phyloP scores from a whole-genome alignment of 257 asterid genomes.

The Craterostigma plantagineum region DNA sequence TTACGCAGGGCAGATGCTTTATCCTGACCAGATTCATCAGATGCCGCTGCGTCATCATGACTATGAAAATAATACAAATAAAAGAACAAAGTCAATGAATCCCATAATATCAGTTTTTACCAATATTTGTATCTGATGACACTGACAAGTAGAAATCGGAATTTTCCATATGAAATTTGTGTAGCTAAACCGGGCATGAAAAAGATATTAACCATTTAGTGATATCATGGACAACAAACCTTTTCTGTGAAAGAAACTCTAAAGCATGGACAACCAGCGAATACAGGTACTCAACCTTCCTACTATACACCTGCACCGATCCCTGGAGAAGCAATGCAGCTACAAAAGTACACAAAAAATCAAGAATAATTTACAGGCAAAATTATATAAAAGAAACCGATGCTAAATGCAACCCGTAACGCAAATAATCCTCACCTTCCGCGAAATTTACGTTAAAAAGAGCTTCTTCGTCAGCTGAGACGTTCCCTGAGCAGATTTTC shows the following conservation, averaged over 20 bases:
- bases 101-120: neutral
- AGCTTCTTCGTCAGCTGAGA: slow-evolving; percentile 30
- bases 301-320: slow-evolving; percentile 87
- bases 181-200: too few relatives aligned
- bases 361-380: slow-evolving; percentile 1
- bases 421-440: slow-evolving; percentile 35
- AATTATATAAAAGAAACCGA: neutral
- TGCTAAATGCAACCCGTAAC: neutral
- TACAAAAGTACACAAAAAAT: slow-evolving; percentile 19
- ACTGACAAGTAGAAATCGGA: neutral
- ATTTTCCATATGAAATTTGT: too few relatives aligned
- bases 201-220: too few relatives aligned
- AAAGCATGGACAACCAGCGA: slow-evolving; percentile 77
- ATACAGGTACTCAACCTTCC: slow-evolving; percentile 89
- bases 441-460: slow-evolving; percentile 53
- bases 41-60: slow-evolving; percentile 28
- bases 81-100: neutral
- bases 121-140: neutral
- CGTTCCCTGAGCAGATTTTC: slow-evolving; percentile 76
- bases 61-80: neutral
- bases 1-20: slow-evolving; percentile 21
- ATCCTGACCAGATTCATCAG: slow-evolving; percentile 21
- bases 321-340: slow-evolving; percentile 99
- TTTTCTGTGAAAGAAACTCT: slow-evolving; percentile 73
- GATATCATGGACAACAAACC: slow-evolving; percentile 24